phyloP scores from a whole-genome alignment of 192 early-diverging fungal species.

The Coemansia sp. region DNA sequence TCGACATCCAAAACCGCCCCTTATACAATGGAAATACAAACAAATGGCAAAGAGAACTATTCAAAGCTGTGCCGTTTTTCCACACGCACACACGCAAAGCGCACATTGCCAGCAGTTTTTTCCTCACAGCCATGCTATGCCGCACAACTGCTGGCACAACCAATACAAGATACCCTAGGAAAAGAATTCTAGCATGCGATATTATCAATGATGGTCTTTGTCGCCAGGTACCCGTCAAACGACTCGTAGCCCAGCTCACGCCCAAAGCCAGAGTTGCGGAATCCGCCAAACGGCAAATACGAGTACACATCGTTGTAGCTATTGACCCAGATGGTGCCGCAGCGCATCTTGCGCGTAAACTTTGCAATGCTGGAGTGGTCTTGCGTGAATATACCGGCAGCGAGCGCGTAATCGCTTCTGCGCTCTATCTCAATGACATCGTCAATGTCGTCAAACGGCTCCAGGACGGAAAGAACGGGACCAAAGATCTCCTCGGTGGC shows the following conservation, averaged over 20 bases:
- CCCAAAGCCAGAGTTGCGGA: slow-evolving; percentile 62
- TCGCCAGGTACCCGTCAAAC: slow-evolving; percentile 52
- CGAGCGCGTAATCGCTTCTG: slow-evolving; percentile 56
- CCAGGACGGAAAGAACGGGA: slow-evolving; percentile 57
- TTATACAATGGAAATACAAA: too few species aligned
- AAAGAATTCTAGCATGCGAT: slow-evolving; percentile 13
- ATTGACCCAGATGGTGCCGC: slow-evolving; percentile 65
- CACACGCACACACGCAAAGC: too few species aligned
- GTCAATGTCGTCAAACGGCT: slow-evolving; percentile 53
- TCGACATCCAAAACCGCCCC: too few species aligned
- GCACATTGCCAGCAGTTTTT: too few species aligned
- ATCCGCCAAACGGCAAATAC: slow-evolving; percentile 63
- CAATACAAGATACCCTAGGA: not conserved
- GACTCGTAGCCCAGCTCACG: slow-evolving; percentile 60
- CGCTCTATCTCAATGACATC: slow-evolving; percentile 59
- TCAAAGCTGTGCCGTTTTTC: not conserved
- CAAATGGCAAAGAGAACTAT: too few species aligned
- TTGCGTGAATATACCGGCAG: slow-evolving; percentile 58
- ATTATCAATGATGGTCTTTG: slow-evolving; percentile 53
- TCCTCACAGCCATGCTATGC: too few species aligned
- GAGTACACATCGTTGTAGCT: slow-evolving; percentile 59
- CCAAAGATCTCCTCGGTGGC: slow-evolving; percentile 64
- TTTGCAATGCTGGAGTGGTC: slow-evolving; percentile 40
- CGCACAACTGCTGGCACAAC: too few species aligned
- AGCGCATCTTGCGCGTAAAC: slow-evolving; percentile 50